These are phyloP conservation scores for Saccharomycopsis javanensis DNA, from an alignment of 805 yeast genomes.

Conservation along the genomic window DNA sequence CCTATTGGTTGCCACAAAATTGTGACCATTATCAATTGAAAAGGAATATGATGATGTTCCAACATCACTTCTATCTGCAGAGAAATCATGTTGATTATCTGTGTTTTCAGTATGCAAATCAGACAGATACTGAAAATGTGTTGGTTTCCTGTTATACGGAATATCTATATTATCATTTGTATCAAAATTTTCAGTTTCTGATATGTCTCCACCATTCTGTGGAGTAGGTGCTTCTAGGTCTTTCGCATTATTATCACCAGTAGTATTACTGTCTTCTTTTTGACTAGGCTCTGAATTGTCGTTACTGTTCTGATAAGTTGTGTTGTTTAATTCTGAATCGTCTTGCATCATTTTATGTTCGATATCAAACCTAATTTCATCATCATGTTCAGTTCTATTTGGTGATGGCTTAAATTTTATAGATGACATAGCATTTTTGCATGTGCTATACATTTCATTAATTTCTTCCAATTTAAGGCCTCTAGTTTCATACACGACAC, in stretches of 20 bases:
- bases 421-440: slow-evolving; percentile 29
- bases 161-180: background rate
- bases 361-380: background rate
- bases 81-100: background rate
- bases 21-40: background rate
- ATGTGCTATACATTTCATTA: slow-evolving; percentile 59
- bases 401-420: slow-evolving; percentile 4
- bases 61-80: background rate
- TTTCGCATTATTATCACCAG: background rate
- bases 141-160: background rate
- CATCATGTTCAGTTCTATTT: background rate
- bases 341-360: background rate
- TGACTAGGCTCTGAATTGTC: background rate
- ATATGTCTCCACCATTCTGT: too few relatives aligned
- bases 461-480: slow-evolving; percentile 76
- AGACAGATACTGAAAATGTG: background rate
- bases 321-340: background rate
- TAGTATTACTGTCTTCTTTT: background rate
- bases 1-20: background rate
- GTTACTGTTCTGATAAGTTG: background rate
- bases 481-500: slow-evolving; percentile 68
- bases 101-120: background rate
- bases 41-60: background rate
- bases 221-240: background rate
- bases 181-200: background rate